Base-by-base conservation (phyloP, 768 basidiomycete species). In the Auriscalpium microsporum region DNA sequence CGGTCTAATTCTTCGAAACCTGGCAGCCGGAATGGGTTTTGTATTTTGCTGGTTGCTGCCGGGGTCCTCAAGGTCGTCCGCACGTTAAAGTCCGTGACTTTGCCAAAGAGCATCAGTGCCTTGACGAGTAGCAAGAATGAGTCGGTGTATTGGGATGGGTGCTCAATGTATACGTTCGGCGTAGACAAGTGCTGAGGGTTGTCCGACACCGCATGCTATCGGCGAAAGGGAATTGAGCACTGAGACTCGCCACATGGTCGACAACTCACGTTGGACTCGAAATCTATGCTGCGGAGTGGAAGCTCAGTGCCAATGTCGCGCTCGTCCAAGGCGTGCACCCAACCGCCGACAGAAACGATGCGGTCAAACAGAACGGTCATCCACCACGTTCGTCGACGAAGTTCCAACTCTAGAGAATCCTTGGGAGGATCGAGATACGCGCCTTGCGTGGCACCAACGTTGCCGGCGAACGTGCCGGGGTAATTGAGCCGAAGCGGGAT, bases 361-460 rank as follows among this genome's bases (percentile, higher is more conserved):
- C 90, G 84, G 68, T 93, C 90, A 66, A 92, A 91, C 47, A 90
- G 71, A 42, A 93, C 82, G 17, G 87, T 84, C 87, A 90, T 90
- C 90, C 90, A 93, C 90, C 90, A 93, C 5, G 89, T 86, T 52
- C 90, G 78, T 50, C 90, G 77, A 57, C 90, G 75, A 45, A 80
- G 83, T 70, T 93, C 90, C 54, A 90, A 69, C 59, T 92, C 90
- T 17, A 78, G 79, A 45, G 81, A 67, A 65, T 87, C 86, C 65
- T 80, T 87, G 0, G 90, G 90, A 13, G 90, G 87, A 3, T 85
- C 82, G 13, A 93, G 72, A 68, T 90, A 93, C 45, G 87, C 88
- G 13, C 83, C 84, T 10, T 86, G 83, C n/a, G 84, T 82, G 52
- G 75, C 78, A 60, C 75, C 80, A 5, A 77, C 81, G 55, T 86